Conservation (phyloP, 2,329 filamentous ascomycete genomes). For the Penicillium brevicompactum region DNA sequence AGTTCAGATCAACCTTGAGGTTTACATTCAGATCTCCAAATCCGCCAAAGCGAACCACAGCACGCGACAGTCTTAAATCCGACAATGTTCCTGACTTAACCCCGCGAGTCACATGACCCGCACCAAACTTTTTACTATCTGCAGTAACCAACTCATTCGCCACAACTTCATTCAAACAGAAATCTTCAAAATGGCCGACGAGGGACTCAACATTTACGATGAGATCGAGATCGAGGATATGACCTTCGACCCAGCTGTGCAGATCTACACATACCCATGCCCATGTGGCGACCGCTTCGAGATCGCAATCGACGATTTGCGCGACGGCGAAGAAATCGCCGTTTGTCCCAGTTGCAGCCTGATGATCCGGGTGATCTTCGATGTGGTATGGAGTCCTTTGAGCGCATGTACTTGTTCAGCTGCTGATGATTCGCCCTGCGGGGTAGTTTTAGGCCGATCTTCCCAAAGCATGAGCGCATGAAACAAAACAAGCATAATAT, state of each 20-base stretch:
- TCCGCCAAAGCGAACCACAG: not conserved
- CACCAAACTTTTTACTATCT: constrained; percentile 27
- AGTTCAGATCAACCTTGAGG: not conserved
- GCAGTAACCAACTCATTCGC: constrained; percentile 4
- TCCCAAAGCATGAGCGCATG: constrained; percentile 45
- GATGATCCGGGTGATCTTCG: constrained; percentile 95
- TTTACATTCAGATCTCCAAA: not conserved
- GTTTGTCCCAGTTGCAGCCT: constrained; percentile 96
- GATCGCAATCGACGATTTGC: constrained; percentile 79
- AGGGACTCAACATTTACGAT: constrained; percentile 80
- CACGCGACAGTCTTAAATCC: constrained; percentile 3
- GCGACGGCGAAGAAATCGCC: constrained; percentile 90
- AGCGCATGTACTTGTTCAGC: not conserved
- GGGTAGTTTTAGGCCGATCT: constrained; percentile 50
- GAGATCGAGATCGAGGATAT: constrained; percentile 99
- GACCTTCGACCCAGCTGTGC: constrained; percentile 78
- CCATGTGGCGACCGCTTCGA: constrained; percentile 97
- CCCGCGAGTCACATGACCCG: constrained; percentile 32
- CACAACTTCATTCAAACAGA: constrained; percentile 1
- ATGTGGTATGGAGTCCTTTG: constrained; percentile 61
- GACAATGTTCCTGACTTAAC: constrained; percentile 6
- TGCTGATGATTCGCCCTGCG: constrained; percentile 8
- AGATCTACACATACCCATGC: constrained; percentile 95
- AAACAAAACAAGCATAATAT: not conserved
- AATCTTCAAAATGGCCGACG: constrained; percentile 57